Evolutionary conservation across 2,329 filamentous ascomycete species (phyloP).

Genomic region (Pseudogymnoascus sp.): DNA sequence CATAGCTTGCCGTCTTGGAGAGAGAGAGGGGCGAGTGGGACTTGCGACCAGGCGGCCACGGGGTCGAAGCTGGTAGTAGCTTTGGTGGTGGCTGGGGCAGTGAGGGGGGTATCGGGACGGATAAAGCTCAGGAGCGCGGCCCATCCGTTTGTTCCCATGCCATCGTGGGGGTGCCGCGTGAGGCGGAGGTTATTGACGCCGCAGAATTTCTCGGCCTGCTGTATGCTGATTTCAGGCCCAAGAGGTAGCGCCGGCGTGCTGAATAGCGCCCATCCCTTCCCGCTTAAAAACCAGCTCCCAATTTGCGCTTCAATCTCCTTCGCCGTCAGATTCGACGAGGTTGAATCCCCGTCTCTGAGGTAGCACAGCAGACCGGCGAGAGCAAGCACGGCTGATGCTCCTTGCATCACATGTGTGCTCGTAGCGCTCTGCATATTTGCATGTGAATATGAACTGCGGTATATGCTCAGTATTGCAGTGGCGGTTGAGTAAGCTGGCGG

Average conservation of each 20-base stretch:
- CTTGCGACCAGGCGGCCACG: neutral
- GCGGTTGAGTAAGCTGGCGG: neutral
- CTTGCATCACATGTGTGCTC: neutral
- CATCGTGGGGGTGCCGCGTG: conserved; percentile 6
- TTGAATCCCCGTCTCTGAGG: neutral
- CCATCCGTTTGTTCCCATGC: conserved; percentile 8
- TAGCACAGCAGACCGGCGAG: neutral
- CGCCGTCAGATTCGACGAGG: neutral
- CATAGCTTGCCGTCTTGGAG: conserved; percentile 6
- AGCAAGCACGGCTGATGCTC: neutral
- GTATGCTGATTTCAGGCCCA: conserved; percentile 6
- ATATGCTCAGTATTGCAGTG: neutral
- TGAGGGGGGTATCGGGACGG: neutral
- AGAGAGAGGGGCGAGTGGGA: neutral
- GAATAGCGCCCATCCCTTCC: neutral
- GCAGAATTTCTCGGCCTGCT: conserved; percentile 10
- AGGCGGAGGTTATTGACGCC: conserved; percentile 8
- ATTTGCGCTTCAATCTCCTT: neutral
- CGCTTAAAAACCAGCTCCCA: neutral
- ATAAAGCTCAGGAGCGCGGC: conserved; percentile 3
- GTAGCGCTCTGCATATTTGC: neutral
- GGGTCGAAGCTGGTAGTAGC: neutral
- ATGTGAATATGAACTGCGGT: neutral
- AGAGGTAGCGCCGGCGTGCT: neutral
- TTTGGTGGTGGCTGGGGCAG: neutral